Base-by-base conservation (phyloP, 139 green algal species). In the Trebouxia sp. region DNA sequence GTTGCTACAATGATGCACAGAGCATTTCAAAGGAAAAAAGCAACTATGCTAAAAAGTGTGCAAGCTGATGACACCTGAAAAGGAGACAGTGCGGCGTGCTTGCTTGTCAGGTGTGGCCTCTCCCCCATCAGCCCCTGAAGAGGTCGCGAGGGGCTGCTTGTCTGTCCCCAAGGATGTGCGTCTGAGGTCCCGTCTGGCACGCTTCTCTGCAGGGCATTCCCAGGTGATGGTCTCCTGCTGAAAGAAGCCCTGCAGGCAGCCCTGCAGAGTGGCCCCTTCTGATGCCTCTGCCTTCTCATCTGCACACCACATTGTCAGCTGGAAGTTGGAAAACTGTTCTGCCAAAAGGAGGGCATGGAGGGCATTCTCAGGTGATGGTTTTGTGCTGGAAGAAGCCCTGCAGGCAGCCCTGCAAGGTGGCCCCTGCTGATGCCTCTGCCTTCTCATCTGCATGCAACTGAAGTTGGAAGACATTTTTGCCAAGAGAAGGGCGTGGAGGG, bases 241-340 rank as follows among this genome's bases (percentile, higher is more conserved):
- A 50, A 92, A 92, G 78, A 92, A 92, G n/a, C 82, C 78, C 0
- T 50, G 67, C 17, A 92, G 72, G 79, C 88, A 90, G 45, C 45
- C 53, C 17, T 30, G 8, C 55, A 87, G 51, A 3, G 35, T 78
- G 53, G 43, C 32, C 12, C 30, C 77, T 22, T 41, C 53, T 37
- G 45, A 38, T 0, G n/a, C 38, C 12, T 6, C 41, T 17, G 39
- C 69, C 26, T 56, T 0, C 39, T 67, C 28, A n/a, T n/a, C n/a
- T n/a, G n/a, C n/a, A n/a, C n/a, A n/a, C n/a, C n/a, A n/a, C n/a
- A n/a, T n/a, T n/a, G n/a, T n/a, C n/a, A n/a, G n/a, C n/a, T n/a
- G n/a, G n/a, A n/a, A n/a, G n/a, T n/a, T n/a, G n/a, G n/a, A n/a
- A n/a, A n/a, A n/a, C n/a, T n/a, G n/a, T n/a, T n/a, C n/a, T n/a